phyloP scores from a whole-genome alignment of 78 protist species.

The Protostelium mycophagum region DNA sequence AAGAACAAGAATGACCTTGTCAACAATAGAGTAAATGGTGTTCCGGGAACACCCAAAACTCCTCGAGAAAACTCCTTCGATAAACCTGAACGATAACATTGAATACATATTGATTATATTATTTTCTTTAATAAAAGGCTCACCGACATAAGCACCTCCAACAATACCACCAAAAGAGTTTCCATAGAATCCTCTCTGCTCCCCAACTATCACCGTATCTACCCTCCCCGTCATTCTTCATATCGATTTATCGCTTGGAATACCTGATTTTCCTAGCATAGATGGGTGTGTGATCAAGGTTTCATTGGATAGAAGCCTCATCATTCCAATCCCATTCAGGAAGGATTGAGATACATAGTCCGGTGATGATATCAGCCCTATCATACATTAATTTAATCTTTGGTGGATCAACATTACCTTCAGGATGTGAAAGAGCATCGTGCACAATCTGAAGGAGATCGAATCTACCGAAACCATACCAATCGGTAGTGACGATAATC shows the following conservation, averaged over 20 bases:
- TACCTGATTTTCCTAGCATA: neutral
- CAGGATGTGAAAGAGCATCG: neutral
- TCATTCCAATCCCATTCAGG: neutral
- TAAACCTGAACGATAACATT: neutral
- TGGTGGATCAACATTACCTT: neutral
- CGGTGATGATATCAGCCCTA: neutral
- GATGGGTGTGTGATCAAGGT: neutral
- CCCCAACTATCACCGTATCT: neutral
- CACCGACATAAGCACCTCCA: neutral
- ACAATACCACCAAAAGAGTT: neutral
- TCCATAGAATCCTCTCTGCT: neutral
- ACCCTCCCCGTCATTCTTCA: neutral
- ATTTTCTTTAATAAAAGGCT: neutral
- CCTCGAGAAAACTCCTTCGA: neutral
- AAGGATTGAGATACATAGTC: neutral
- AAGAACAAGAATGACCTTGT: neutral
- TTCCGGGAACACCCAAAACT: neutral
- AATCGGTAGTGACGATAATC: neutral
- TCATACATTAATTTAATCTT: neutral
- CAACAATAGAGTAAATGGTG: neutral
- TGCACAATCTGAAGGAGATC: neutral
- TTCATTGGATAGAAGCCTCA: neutral
- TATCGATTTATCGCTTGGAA: neutral
- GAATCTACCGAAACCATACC: neutral
- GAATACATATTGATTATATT: neutral